Percentiles rank a stretch among this genome's conserved stretches.
Evolutionary conservation across 139 green algal genomes (phyloP).

Genomic region (Volvox reticuliferus): DNA sequence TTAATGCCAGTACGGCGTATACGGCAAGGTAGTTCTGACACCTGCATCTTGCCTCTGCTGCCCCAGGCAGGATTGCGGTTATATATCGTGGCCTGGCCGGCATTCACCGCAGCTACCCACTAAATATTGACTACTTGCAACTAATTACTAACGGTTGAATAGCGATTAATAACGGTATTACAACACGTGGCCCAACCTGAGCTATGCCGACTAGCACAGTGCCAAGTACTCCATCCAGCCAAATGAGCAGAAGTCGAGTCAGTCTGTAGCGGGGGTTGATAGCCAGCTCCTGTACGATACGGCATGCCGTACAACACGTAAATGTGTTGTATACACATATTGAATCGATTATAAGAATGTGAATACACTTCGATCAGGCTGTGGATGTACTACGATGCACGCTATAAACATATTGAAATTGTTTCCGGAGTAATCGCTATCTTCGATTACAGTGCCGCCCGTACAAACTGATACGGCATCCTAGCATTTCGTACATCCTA

Average conservation of each 20-base stretch:
- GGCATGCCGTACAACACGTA: not conserved
- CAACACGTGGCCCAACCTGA: not conserved
- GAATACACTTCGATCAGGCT: not conserved
- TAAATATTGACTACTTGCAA: not conserved
- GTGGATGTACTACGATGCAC: not conserved
- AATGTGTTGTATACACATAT: not conserved
- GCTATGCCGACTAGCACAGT: not conserved
- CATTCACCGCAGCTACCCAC: no score
- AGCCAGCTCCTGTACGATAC: slow-evolving; percentile 6
- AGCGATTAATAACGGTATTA: no score
- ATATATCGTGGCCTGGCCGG: not conserved
- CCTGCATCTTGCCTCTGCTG: no score
- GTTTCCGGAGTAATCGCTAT: not conserved
- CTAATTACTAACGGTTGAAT: not conserved
- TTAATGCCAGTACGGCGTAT: no score
- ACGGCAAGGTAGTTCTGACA: no score
- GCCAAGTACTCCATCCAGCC: slow-evolving; percentile 10
- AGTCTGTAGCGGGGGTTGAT: slow-evolving; percentile 42
- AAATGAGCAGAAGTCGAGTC: slow-evolving; percentile 25
- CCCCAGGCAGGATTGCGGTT: not conserved
- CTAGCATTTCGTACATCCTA: not conserved
- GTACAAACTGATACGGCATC: not conserved
- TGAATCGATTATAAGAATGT: not conserved
- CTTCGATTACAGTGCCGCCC: not conserved
- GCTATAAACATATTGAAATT: not conserved